Evolutionary conservation across 1,284 basidiomycete species (phyloP).

Genomic region (Ceratobasidium sp.): DNA sequence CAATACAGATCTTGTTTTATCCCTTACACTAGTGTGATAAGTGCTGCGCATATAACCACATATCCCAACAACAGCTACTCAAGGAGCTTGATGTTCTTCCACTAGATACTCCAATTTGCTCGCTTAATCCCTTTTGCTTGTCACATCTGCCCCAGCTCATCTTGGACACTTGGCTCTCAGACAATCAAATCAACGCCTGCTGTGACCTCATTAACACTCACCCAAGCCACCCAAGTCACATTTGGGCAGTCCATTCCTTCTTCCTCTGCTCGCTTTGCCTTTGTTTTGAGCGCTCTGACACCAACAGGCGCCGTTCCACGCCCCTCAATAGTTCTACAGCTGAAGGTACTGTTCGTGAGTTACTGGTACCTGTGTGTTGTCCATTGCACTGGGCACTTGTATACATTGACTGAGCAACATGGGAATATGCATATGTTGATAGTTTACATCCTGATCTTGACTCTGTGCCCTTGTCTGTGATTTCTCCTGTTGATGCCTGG

Average conservation of each 20-base stretch:
- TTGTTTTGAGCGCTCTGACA: background rate
- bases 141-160: constrained; percentile 8
- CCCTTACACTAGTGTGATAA: no score
- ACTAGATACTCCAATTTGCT: background rate
- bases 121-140: background rate
- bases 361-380: constrained; percentile 13
- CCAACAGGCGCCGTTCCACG: background rate
- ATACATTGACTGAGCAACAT: background rate
- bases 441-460: background rate
- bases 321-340: background rate
- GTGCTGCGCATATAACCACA: no score
- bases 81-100: background rate
- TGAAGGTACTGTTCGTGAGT: constrained; percentile 2
- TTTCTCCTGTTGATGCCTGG: constrained; percentile 17
- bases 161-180: constrained; percentile 15
- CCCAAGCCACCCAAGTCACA: background rate
- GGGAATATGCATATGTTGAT: constrained; percentile 2
- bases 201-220: constrained; percentile 9
- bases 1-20: no score
- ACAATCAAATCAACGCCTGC: constrained; percentile 19
- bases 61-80: background rate
- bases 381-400: constrained; percentile 20
- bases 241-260: background rate
- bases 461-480: background rate
- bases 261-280: constrained; percentile 6